phyloP scores from a whole-genome alignment of 78 protist species.

The Reticulomyxa filosa region DNA sequence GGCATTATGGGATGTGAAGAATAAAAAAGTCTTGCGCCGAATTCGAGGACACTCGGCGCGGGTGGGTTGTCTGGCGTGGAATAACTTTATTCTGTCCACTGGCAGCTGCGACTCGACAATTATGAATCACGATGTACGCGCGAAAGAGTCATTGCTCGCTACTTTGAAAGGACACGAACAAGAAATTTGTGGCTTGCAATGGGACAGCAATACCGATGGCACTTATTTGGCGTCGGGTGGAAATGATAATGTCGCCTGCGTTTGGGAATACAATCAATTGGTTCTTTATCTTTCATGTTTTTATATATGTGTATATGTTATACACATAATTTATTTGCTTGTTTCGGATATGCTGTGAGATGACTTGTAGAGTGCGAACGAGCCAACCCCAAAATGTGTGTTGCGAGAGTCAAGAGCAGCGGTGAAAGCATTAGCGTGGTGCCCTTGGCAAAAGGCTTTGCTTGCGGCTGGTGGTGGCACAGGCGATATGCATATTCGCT shows the following conservation, averaged over 20 bases:
- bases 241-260: constrained; percentile 86
- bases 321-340: constrained; percentile 18
- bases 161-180: neutral
- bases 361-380: no score
- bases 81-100: constrained; percentile 1
- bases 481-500: constrained; percentile 82
- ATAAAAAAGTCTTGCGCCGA: constrained; percentile 26
- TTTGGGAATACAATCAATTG: constrained; percentile 48
- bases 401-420: constrained; percentile 43
- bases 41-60: constrained; percentile 75
- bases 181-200: constrained; percentile 14
- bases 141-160: neutral
- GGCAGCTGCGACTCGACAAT: neutral
- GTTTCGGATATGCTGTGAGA: no score
- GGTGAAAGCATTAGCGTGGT: constrained; percentile 98
- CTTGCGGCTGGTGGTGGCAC: constrained; percentile 99
- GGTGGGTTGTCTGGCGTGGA: constrained; percentile 88
- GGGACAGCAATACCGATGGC: constrained; percentile 54
- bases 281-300: constrained; percentile 30
- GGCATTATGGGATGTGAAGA: constrained; percentile 69
- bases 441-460: constrained; percentile 69
- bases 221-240: constrained; percentile 93
- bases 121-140: neutral
- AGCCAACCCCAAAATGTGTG: no score
- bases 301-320: no score